Base-by-base conservation (phyloP, 192 early-diverging fungal genomes). In the Cetraspora pellucida region DNA sequence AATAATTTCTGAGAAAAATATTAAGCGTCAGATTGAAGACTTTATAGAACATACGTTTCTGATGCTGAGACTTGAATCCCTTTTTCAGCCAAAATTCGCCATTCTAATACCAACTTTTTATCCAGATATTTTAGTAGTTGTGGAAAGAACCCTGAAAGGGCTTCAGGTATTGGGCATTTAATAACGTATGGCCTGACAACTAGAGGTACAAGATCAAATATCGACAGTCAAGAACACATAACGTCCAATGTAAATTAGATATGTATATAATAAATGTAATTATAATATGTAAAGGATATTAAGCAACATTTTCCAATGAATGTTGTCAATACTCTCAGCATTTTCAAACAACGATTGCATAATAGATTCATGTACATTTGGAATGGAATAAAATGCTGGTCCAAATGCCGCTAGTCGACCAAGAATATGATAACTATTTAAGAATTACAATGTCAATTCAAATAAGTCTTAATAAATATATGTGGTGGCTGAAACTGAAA, bases 311-410 rank as follows among this genome's bases (percentile, higher is more conserved):
- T 68, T 68, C 66, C 66, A 68, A 27, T 83, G 82, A 23, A 79
- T 77, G 30, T 83, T 79, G 25, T 31, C 70, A 37, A 83, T 44
- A 19, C 19, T 17, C 21, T 81, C 77, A 16, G 77, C 75, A 47
- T 83, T 67, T 28, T 74, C 77, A 76, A 83, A 83, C 19, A 83
- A 76, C 3, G 82, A 79, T 30, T 78, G 79, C 14, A 76, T 74
- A 0, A 83, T 19, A 11, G 67, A 61, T 31, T 16, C 37, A 45
- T 76, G 79, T 8, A 79, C 58, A 6, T 75, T 77, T 27, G 77
- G 74, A 14, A 73, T 81, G 6, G 77, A 77, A 21, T 83, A 83
- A 55, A 83, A 83, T 14, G 72, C 30, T 13, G 74, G 58, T 30
- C 79, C 82, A 11, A 83, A 58, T 16, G 72, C 17, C 7, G 79